Conservation (phyloP, 148 eudicot species). For the Dianthus caryophyllus region DNA sequence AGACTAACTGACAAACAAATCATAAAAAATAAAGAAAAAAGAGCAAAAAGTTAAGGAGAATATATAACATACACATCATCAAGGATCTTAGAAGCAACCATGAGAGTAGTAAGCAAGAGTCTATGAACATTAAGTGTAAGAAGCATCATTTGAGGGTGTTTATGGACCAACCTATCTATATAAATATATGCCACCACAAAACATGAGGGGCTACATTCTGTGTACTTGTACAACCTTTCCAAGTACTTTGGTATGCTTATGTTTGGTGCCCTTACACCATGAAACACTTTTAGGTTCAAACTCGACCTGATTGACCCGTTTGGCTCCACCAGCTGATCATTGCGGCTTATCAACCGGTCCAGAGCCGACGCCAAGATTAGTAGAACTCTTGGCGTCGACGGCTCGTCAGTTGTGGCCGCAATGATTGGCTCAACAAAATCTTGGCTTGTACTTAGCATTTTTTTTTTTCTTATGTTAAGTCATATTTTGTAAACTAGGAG, state of each 20-base stretch:
- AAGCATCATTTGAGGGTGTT: slow-evolving; percentile 62
- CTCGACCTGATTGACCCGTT: no score
- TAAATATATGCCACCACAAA: slow-evolving; percentile 87
- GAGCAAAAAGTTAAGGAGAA: slow-evolving; percentile 7
- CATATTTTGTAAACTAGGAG: no score
- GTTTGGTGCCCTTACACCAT: slow-evolving; percentile 74
- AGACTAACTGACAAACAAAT: no score
- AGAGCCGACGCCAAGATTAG: slow-evolving; percentile 50
- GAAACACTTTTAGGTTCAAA: slow-evolving; percentile 50
- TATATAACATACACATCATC: slow-evolving; percentile 84
- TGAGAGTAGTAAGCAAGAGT: slow-evolving; percentile 65
- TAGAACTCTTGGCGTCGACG: slow-evolving; percentile 55
- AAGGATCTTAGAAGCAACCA: slow-evolving; percentile 87
- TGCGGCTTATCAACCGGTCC: slow-evolving; percentile 68
- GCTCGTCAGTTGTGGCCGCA: not conserved
- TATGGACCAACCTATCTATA: slow-evolving; percentile 73
- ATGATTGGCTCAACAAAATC: not conserved
- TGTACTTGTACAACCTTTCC: slow-evolving; percentile 84
- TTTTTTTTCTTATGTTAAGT: not conserved
- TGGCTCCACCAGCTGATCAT: slow-evolving; percentile 38
- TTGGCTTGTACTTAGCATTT: not conserved
- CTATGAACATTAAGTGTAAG: slow-evolving; percentile 82
- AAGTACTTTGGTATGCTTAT: slow-evolving; percentile 74
- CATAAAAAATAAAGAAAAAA: not conserved
- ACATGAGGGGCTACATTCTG: slow-evolving; percentile 85